Percentiles rank a stretch among this genome's conserved stretches.
Evolutionary conservation across 164 flowering plant species (phyloP).

Genomic region (Stephania cephalantha): DNA sequence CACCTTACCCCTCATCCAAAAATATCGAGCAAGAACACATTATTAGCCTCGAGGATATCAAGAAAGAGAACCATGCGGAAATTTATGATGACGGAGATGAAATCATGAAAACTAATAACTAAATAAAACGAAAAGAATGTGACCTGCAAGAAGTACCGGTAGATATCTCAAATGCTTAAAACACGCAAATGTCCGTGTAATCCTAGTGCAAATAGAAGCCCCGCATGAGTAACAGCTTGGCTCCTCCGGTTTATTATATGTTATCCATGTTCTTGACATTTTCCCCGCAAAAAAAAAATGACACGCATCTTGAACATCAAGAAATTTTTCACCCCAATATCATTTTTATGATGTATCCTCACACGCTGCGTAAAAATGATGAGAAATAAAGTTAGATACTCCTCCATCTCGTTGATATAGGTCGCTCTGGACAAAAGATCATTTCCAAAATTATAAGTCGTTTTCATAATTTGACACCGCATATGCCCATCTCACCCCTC

Average conservation of each 20-base stretch:
- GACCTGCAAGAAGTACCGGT: constrained; percentile 75
- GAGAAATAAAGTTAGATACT: background rate
- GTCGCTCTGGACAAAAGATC: too few relatives aligned
- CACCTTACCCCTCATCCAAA: background rate
- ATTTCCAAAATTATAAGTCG: too few relatives aligned
- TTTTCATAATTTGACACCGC: too few relatives aligned
- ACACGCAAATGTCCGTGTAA: constrained; percentile 86
- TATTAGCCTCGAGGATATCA: background rate
- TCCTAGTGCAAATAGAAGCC: constrained; percentile 90
- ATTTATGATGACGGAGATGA: background rate
- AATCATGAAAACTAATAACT: background rate
- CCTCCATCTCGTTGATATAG: too few relatives aligned
- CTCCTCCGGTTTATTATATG: constrained; percentile 79
- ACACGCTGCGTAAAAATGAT: background rate
- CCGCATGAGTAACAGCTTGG: constrained; percentile 85
- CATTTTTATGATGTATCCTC: background rate
- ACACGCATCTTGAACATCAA: background rate
- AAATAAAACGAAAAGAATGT: background rate
- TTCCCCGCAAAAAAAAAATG: constrained; percentile 52
- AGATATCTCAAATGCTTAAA: constrained; percentile 64
- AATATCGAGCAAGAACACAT: background rate
- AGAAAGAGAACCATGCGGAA: background rate
- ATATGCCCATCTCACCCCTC: too few relatives aligned
- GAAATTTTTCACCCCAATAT: too few relatives aligned
- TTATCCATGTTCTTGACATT: constrained; percentile 93